Conservation (phyloP, 805 yeast species). For the Candida railenensis region DNA sequence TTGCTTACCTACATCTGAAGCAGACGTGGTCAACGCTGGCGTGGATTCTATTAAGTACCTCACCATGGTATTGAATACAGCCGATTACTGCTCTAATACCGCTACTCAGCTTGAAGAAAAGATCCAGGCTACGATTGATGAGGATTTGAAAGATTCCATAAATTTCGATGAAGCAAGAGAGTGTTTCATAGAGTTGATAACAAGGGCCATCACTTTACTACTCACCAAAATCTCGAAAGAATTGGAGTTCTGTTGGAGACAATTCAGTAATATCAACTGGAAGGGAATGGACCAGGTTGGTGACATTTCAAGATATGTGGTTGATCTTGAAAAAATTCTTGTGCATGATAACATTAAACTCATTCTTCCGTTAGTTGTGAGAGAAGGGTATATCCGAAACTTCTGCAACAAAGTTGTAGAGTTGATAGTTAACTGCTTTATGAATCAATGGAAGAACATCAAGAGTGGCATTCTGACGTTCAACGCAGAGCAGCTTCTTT, state of each 20-base stretch:
- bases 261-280: slow-evolving; percentile 78
- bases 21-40: slow-evolving; percentile 25
- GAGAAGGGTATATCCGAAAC: slow-evolving; percentile 70
- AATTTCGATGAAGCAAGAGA: slow-evolving; percentile 57
- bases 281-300: slow-evolving; percentile 57
- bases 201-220: slow-evolving; percentile 54
- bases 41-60: slow-evolving; percentile 65
- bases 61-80: slow-evolving; percentile 78
- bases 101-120: slow-evolving; percentile 73
- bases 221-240: slow-evolving; percentile 60
- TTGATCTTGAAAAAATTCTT: slow-evolving; percentile 52
- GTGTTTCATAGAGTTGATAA: slow-evolving; percentile 56
- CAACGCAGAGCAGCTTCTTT: slow-evolving; percentile 77
- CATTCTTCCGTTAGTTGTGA: slow-evolving; percentile 58
- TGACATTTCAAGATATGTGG: slow-evolving; percentile 70
- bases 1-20: slow-evolving; percentile 38
- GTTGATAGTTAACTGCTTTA: slow-evolving; percentile 51
- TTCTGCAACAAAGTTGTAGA: slow-evolving; percentile 79
- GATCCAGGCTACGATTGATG: slow-evolving; percentile 38
- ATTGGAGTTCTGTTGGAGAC: slow-evolving; percentile 75
- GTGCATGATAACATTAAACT: slow-evolving; percentile 39
- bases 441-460: slow-evolving; percentile 55
- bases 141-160: slow-evolving; percentile 37
- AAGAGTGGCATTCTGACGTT: slow-evolving; percentile 66
- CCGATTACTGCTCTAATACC: slow-evolving; percentile 84